Evolutionary conservation across 441 rosid genomes (phyloP), one percentile per base, ranked within the genome.

Genomic region (Francoa sonchifolia): DNA sequence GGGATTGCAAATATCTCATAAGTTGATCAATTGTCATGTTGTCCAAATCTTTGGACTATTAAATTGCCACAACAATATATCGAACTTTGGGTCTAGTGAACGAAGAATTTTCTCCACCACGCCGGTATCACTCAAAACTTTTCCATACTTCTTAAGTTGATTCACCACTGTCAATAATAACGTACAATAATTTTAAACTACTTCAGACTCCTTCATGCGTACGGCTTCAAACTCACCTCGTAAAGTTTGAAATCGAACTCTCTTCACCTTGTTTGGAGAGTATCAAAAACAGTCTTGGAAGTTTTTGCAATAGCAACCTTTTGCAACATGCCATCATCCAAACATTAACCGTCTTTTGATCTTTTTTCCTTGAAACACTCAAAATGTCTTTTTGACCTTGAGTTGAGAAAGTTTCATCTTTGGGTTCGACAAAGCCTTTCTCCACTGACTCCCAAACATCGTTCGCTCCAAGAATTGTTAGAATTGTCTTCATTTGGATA

Each of bases 211-310:
- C 19, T 42, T 42, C 38, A 39, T 19, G 3, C 14, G 48, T 0
- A 49, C 7, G 2, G 25, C 5, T 22, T 57, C 32, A n/a, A 13
- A 57, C 17, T 57, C 39, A 2, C 32, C 44, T 34, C 41, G 3
- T 8, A 49, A 12, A 16, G 33, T 42, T 36, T 57, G 52, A n/a
- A 57, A 13, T 2, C 37, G 46, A 1, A 48, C 21, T 22, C 23
- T 46, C 16, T 35, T 26, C 2, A 44, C 43, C 19, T 36, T 44
- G 3, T 54, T 13, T 15, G 12, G 1, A 54, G n/a, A 5, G 15
- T 54, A 11, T 52, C 37, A n/a, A 21, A 13, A 1, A 19, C 54
- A 10, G 8, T 15, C 1, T 52, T 47, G 0, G 42, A 10, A 5
- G 17, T 49, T 4, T 5, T 27, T 3, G 44, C 39, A 3, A 7